A percentile compares a stretch with the other conserved stretches of the same genome.
Conservation (phyloP, 139 green algal species). For the Chlorella sorokiniana region DNA sequence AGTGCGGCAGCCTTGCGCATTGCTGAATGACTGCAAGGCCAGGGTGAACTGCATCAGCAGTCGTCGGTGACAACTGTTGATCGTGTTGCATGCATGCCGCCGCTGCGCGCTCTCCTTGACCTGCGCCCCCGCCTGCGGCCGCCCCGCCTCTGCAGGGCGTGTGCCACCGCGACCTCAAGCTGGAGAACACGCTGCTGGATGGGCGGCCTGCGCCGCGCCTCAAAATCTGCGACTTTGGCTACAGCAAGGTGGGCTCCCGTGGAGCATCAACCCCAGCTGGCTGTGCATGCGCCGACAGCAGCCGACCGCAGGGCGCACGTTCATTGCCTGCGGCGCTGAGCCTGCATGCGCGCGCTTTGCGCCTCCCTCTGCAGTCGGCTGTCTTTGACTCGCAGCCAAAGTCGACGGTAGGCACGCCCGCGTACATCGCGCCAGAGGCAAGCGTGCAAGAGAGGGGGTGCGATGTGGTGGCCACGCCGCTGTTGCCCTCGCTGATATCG, state of each 20-base stretch:
- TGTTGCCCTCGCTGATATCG: no score
- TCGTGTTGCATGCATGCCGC: background rate
- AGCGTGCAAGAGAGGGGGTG: no score
- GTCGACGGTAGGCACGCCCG: constrained; percentile 98
- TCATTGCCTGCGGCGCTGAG: background rate
- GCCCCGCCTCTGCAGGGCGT: constrained; percentile 69
- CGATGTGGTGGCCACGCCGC: no score
- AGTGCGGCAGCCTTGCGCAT: background rate
- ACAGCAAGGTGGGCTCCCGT: constrained; percentile 39
- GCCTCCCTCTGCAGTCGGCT: constrained; percentile 52
- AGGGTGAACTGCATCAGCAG: background rate
- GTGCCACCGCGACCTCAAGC: constrained; percentile 96
- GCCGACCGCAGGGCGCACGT: background rate
- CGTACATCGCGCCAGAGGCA: constrained; percentile 98
- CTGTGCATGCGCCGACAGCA: no score
- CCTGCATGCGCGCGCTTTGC: background rate
- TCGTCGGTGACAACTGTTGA: background rate
- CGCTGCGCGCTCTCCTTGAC: no score
- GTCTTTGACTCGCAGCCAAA: constrained; percentile 95
- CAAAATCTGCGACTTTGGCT: constrained; percentile 99
- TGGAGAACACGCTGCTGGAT: constrained; percentile 98
- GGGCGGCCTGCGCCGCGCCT: constrained; percentile 78
- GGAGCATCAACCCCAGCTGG: no score
- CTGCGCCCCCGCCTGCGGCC: background rate
- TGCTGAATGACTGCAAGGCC: background rate